Conservation (phyloP, 331 rosid species). For the Telfairia occidentalis region DNA sequence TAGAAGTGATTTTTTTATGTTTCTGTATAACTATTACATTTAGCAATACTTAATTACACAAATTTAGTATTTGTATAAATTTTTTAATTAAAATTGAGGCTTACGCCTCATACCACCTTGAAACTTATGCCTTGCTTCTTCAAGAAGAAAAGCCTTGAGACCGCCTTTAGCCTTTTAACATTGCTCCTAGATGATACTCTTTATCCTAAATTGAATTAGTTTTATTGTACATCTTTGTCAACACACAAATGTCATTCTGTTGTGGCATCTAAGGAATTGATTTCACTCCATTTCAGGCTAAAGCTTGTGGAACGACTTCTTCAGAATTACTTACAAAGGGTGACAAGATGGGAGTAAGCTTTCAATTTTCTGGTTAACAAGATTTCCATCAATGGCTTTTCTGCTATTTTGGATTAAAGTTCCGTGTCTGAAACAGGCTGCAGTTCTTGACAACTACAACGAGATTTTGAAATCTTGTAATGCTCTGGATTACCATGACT, state of each 20-base stretch:
- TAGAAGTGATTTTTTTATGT: too few relatives aligned
- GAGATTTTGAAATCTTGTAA: conserved; percentile 67
- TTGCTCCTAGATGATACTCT: not conserved
- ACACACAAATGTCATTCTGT: not conserved
- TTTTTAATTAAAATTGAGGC: too few relatives aligned
- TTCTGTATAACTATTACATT: too few relatives aligned
- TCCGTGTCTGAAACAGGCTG: conserved; percentile 48
- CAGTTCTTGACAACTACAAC: conserved; percentile 62
- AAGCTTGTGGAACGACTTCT: conserved; percentile 74
- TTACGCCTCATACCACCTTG: too few relatives aligned
- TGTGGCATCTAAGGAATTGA: conserved; percentile 10
- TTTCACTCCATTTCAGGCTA: conserved; percentile 48
- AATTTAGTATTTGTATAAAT: too few relatives aligned
- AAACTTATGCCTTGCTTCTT: too few relatives aligned
- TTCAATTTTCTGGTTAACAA: conserved; percentile 16
- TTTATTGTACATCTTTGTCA: not conserved
- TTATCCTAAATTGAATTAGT: not conserved
- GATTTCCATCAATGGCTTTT: conserved; percentile 9
- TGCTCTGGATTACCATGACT: conserved; percentile 91
- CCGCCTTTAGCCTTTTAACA: too few relatives aligned
- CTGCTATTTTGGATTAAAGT: conserved; percentile 19
- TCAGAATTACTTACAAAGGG: conserved; percentile 46
- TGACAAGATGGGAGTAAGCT: conserved; percentile 74
- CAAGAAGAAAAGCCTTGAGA: too few relatives aligned
- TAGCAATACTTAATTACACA: too few relatives aligned